Conservation (phyloP, 306 rosid genomes). For the Castanea mollissima region DNA sequence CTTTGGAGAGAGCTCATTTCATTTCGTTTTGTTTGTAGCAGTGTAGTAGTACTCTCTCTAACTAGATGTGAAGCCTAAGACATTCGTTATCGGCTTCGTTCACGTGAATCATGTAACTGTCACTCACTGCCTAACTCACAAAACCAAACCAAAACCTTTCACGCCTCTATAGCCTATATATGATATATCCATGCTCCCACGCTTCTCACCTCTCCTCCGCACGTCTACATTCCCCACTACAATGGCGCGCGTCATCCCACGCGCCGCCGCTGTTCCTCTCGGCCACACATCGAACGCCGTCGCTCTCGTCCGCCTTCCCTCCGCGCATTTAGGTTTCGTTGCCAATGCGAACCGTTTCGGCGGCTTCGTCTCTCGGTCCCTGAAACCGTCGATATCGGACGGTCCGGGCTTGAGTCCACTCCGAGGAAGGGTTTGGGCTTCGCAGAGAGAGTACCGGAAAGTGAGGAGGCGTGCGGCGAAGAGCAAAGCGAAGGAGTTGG, state of each 20-base stretch:
- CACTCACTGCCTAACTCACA: neutral
- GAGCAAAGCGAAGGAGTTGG: slow-evolving; percentile 54
- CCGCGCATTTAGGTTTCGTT: slow-evolving; percentile 7
- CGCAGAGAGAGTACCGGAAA: slow-evolving; percentile 62
- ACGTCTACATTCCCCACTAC: slow-evolving; percentile 23
- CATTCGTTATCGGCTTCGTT: neutral
- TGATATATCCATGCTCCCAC: slow-evolving; percentile 35
- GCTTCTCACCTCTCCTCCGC: slow-evolving; percentile 40
- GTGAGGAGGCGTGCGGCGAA: slow-evolving; percentile 45
- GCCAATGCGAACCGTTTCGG: neutral
- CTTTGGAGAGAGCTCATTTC: no score
- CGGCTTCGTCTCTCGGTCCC: slow-evolving; percentile 1
- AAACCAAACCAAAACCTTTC: neutral
- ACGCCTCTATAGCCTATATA: neutral
- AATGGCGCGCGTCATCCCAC: slow-evolving; percentile 54
- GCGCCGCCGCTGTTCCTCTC: slow-evolving; percentile 34
- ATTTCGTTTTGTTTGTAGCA: no score
- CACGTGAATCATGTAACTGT: neutral
- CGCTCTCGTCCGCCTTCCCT: slow-evolving; percentile 7
- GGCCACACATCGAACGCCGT: neutral
- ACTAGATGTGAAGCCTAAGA: neutral
- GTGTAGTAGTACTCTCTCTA: no score
- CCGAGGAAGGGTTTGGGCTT: slow-evolving; percentile 27
- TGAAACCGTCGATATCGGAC: slow-evolving; percentile 26
- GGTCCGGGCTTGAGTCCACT: slow-evolving; percentile 23